Evolutionary conservation across 768 basidiomycete species (phyloP).

Genomic region (Exidia glandulosa): DNA sequence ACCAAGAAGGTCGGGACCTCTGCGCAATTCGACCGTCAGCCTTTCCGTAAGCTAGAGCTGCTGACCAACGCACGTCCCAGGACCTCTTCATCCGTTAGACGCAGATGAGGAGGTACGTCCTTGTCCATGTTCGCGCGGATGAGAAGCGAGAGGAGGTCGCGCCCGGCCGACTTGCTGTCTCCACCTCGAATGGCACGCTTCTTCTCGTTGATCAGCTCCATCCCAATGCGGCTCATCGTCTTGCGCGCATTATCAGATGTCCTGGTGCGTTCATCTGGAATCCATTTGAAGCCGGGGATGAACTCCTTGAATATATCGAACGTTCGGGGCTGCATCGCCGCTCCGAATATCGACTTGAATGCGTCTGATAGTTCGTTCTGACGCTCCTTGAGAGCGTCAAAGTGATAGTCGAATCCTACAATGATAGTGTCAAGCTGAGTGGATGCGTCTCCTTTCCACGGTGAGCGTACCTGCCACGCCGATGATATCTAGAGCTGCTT

Average conservation of each 20-base stretch:
- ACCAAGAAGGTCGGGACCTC: constrained; percentile 51
- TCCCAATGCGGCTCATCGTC: constrained; percentile 17
- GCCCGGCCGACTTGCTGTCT: constrained; percentile 1
- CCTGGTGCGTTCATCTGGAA: background rate
- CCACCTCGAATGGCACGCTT: constrained; percentile 18
- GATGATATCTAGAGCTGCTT: constrained; percentile 14
- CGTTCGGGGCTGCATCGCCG: background rate
- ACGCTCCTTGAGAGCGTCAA: constrained; percentile 18
- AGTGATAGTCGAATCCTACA: constrained; percentile 25
- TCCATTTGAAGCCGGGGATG: background rate
- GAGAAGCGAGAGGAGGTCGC: constrained; percentile 19
- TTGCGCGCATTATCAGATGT: background rate
- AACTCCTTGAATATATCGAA: background rate
- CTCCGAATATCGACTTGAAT: constrained; percentile 15
- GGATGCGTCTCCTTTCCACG: background rate
- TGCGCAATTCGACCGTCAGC: constrained; percentile 11
- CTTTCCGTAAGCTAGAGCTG: background rate
- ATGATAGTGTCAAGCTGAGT: background rate
- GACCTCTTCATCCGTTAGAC: constrained; percentile 21
- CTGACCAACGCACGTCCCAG: constrained; percentile 2
- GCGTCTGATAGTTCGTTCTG: constrained; percentile 22
- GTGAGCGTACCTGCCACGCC: constrained; percentile 11
- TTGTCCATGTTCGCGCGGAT: constrained; percentile 21
- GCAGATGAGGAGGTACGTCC: constrained; percentile 15
- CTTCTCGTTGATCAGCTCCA: constrained; percentile 18